Base-by-base conservation (phyloP, 2,329 filamentous ascomycete genomes). In the Ophiostoma himal-ulmi region DNA sequence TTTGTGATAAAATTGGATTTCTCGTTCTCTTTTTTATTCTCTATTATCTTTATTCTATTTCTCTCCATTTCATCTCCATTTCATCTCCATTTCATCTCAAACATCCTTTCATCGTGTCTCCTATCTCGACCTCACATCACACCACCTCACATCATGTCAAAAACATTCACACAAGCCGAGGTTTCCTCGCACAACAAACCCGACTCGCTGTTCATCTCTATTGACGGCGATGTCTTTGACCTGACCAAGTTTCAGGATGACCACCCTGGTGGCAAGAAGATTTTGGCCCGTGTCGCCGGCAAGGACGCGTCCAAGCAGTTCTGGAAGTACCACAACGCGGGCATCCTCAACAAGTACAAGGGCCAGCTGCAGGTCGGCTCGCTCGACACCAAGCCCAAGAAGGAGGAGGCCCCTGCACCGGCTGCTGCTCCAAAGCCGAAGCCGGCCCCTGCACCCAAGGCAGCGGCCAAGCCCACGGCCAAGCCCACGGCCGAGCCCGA, bases 191-290 rank as follows among this genome's bases (percentile, higher is more conserved):
- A 98, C 81, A 97, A 93, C 85, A 97, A 94, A 83, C 81, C 89
- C 65, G 88, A 93, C 77, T 90, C 89, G 78, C 85, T 97, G 73
- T 98, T 89, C 88, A 92, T 98, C 77, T 88, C 96, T 74, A 89
- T 98, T 75, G 94, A 98, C 75, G 91, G 94, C 76, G 94, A 98
- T 80, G 94, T 98, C 75, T 98, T 97, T 81, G 94, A 99, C 78
- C 79, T 98, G 76, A 96, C 93, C 76, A 93, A 89, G 77, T 94
- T 94, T 79, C 90, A 92, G 79, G 89, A 94, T 72, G 91, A 94
- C 74, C 91, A 94, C 79, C 92, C 91, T 79, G 93, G 86, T 71
- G 86, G 86, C 78, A 88, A 88, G 81, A 88, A 88, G 82, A 88
- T 89, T 74, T 82, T 89, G 71, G 84, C 85, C 74, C 82, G 86